Percentiles rank a stretch among this genome's conserved stretches.
Evolutionary conservation across 805 yeast genomes (phyloP).

Genomic region (Yarrowia hollandica): DNA sequence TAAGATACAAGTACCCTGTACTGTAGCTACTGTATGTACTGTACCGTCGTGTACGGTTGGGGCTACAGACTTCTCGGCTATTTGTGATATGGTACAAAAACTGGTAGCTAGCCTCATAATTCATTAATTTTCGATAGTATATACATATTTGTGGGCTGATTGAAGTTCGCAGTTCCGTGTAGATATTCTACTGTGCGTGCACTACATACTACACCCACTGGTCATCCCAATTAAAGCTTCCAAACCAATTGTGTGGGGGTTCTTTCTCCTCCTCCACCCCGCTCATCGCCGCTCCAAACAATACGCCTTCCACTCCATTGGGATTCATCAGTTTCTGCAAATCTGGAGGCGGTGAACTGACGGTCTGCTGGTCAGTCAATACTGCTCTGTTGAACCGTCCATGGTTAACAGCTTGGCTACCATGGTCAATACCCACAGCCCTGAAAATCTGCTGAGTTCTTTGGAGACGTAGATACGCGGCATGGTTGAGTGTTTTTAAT

Average conservation of each 20-base stretch:
- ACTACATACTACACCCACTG: conserved; percentile 18
- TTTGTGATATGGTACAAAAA: too few species aligned
- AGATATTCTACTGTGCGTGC: too few species aligned
- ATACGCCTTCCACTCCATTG: conserved; percentile 2
- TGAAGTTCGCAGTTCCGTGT: too few species aligned
- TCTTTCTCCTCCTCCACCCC: neutral
- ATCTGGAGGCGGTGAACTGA: conserved; percentile 21
- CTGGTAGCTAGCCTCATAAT: too few species aligned
- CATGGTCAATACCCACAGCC: conserved; percentile 55
- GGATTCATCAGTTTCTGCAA: conserved; percentile 27
- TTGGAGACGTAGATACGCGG: conserved; percentile 49
- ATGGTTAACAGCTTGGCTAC: conserved; percentile 52
- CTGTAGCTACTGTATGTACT: too few species aligned
- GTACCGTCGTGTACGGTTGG: too few species aligned
- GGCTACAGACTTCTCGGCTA: too few species aligned
- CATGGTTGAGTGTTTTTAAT: conserved; percentile 54
- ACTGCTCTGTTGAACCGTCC: conserved; percentile 28
- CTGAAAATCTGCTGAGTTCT: conserved; percentile 45
- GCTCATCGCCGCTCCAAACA: conserved; percentile 11
- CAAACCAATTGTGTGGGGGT: conserved; percentile 26
- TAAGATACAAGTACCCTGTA: too few species aligned
- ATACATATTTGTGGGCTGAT: too few species aligned
- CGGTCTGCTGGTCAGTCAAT: conserved; percentile 1
- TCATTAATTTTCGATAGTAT: too few species aligned
- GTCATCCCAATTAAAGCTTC: conserved; percentile 24